phyloP scores from a whole-genome alignment of 2,329 filamentous ascomycete genomes.

The Dothidotthia symphoricarpi region DNA sequence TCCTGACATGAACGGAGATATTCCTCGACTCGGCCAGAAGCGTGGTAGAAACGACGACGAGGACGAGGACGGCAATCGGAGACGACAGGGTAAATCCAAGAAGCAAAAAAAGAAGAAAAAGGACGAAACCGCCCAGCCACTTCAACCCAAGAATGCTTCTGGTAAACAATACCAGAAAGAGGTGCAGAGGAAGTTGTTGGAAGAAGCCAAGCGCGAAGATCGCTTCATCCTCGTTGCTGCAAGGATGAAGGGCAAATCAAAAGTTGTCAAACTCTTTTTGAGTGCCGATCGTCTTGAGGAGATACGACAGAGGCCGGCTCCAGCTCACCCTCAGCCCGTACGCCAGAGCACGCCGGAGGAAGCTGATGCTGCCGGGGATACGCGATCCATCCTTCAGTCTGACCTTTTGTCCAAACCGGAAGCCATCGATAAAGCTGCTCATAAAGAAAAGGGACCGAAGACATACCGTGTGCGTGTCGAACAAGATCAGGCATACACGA shows the following conservation, averaged over 20 bases:
- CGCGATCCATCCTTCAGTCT: conserved; percentile 38
- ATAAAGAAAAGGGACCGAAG: conserved; percentile 34
- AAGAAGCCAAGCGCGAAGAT: conserved; percentile 46
- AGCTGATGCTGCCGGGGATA: conserved; percentile 21
- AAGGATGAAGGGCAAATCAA: conserved; percentile 47
- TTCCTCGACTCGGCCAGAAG: conserved; percentile 34
- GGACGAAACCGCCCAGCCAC: conserved; percentile 35
- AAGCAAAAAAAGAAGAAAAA: conserved; percentile 38
- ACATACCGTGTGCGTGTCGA: conserved; percentile 41
- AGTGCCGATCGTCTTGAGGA: conserved; percentile 38
- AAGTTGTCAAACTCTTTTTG: conserved; percentile 44
- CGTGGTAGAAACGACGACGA: conserved; percentile 30
- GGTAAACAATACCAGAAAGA: conserved; percentile 51
- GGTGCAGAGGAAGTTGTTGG: conserved; percentile 46
- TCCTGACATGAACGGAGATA: conserved; percentile 25
- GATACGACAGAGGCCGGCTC: conserved; percentile 34
- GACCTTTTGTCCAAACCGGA: conserved; percentile 30
- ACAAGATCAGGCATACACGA: conserved; percentile 44
- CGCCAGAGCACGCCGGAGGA: conserved; percentile 22
- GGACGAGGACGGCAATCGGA: conserved; percentile 22
- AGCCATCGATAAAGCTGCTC: conserved; percentile 10
- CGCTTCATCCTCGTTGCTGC: conserved; percentile 49
- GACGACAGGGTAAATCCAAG: conserved; percentile 20
- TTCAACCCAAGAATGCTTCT: conserved; percentile 44
- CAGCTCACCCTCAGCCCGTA: conserved; percentile 19